Conservation (phyloP, 2,329 filamentous ascomycete genomes). For the Phialemoniopsis sp. region DNA sequence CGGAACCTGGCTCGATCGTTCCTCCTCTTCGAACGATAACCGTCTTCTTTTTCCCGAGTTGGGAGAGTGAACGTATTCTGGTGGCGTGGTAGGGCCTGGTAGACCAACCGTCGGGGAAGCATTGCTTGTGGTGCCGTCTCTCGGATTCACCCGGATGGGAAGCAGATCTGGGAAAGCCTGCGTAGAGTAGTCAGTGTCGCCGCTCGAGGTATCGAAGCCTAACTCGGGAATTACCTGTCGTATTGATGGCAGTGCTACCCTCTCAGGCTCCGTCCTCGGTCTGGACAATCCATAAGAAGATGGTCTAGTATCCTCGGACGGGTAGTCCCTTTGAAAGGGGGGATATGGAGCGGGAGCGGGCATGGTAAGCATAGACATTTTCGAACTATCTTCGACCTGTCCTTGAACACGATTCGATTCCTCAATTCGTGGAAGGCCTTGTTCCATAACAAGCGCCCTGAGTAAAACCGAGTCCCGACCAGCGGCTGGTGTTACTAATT, state of each 20-base stretch:
- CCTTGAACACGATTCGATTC: slow-evolving; percentile 18
- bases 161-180: slow-evolving; percentile 43
- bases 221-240: slow-evolving; percentile 37
- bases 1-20: slow-evolving; percentile 39
- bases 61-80: slow-evolving; percentile 47
- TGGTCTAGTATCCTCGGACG: slow-evolving; percentile 31
- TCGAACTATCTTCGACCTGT: slow-evolving; percentile 21
- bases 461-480: not conserved
- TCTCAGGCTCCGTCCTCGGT: slow-evolving; percentile 30
- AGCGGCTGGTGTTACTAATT: too few species aligned
- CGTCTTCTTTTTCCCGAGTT: slow-evolving; percentile 43
- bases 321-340: slow-evolving; percentile 31
- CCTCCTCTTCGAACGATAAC: slow-evolving; percentile 35
- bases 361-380: slow-evolving; percentile 48
- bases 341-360: slow-evolving; percentile 34
- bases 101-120: slow-evolving; percentile 22
- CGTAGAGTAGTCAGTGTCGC: slow-evolving; percentile 9
- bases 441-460: slow-evolving; percentile 29
- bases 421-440: slow-evolving; percentile 27
- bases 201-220: not conserved
- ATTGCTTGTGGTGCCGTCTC: slow-evolving; percentile 23
- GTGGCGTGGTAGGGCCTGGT: slow-evolving; percentile 26
- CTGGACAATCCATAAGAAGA: slow-evolving; percentile 25
- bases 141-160: slow-evolving; percentile 19
- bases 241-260: slow-evolving; percentile 45